Evolutionary conservation across 2,329 filamentous ascomycete genomes (phyloP), one percentile per base, ranked within the genome.

Genomic region (Calycina herbarum): DNA sequence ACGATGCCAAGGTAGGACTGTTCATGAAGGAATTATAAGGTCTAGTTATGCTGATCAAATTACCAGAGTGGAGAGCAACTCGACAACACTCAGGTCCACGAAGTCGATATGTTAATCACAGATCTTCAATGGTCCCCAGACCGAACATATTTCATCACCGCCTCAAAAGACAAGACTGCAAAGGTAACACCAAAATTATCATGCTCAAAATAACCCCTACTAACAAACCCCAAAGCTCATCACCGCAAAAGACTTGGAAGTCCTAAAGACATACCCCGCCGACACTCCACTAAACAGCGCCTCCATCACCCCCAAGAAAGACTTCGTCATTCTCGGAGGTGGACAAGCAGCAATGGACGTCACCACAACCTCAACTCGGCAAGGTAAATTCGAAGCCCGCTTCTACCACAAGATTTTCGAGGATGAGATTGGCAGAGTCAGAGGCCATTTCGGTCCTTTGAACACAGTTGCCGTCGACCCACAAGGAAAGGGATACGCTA

Each of bases 391-490:
- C 84, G 95, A 99, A 82, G 95, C 95, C 57, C 89, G 95, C 72
- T 99, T 99, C 86, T 99, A 97, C 86, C 95, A 99, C 89, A 98
- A 96, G 86, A 90, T 99, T 79, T 98, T 99, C 79, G 93, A 97
- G 81, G 94, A 99, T 80, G 95, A 99, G 84, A 94, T 98, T 76
- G 95, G 95, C 73, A 90, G 95, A 84, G 95, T 99, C 71, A 88
- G 93, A 77, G 95, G 95, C 70, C 95, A 99, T 81, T 99, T 99
- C 81, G 95, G 95, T 77, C 74, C 74, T 42, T 59, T 95, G 91
- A 72, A 99, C 85, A 97, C 95, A 69, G 93, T 99, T 73, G 94
- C 95, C 59, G 92, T 92, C 66, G 92, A 97, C 80, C 95, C 95
- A 35, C 90, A 90, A 67, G 95, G 95, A 76, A 94, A 91, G 77